Conservation (phyloP, 306 rosid genomes). For the Hippophae rhamnoides region DNA sequence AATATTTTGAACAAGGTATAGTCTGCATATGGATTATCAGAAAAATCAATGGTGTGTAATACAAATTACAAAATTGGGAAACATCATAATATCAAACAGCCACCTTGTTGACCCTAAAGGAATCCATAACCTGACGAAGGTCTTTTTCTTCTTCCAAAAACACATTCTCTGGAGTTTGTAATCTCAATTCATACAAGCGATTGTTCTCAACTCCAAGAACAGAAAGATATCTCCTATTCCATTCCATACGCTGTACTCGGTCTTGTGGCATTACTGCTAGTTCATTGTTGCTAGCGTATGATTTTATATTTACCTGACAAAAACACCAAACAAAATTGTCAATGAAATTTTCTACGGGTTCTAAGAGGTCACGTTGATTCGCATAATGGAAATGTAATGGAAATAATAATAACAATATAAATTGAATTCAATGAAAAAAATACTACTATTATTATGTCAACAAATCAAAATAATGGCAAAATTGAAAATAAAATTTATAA, state of each 20-base stretch:
- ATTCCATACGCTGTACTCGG: slow-evolving; percentile 72
- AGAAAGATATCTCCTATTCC: slow-evolving; percentile 86
- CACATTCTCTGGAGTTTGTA: slow-evolving; percentile 80
- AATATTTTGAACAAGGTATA: no score
- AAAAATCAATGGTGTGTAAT: no score
- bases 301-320: slow-evolving; percentile 79
- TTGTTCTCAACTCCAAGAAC: slow-evolving; percentile 93
- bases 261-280: slow-evolving; percentile 94
- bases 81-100: slow-evolving; percentile 7
- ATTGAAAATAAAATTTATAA: no score
- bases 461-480: no score
- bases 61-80: background rate
- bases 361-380: no score
- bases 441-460: no score
- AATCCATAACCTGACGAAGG: slow-evolving; percentile 74
- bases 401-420: no score
- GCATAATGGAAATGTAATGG: no score
- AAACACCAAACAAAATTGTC: slow-evolving; percentile 13
- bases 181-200: slow-evolving; percentile 76
- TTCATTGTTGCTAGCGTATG: slow-evolving; percentile 85
- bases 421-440: no score
- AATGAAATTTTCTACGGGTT: background rate
- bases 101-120: slow-evolving; percentile 80
- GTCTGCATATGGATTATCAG: no score
- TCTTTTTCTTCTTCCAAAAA: slow-evolving; percentile 67